Percentiles rank a stretch among this genome's conserved stretches.
Conservation (phyloP, 225 moss, liverwort and hornwort species). For the Sphagnum contortum region DNA sequence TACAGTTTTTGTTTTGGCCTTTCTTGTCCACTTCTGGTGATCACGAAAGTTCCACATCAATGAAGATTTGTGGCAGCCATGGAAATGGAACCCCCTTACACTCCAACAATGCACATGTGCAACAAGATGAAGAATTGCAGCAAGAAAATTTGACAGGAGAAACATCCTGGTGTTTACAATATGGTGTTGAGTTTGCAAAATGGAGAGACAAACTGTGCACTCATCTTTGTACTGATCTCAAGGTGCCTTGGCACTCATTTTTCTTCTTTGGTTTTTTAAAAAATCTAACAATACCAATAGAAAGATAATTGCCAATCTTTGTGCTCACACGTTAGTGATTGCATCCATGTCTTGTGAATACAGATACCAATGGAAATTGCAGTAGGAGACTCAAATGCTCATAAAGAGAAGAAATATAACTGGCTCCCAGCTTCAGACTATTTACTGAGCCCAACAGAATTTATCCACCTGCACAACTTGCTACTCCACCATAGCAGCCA, state of each 20-base stretch:
- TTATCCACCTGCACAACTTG: conserved; percentile 42
- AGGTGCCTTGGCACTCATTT: conserved; percentile 9
- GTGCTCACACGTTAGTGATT: too few relatives aligned
- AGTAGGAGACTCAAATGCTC: neutral
- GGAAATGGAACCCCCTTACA: neutral
- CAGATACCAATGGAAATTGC: conserved; percentile 22
- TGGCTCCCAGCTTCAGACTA: conserved; percentile 50
- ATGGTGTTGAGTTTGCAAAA: too few relatives aligned
- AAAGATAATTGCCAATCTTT: neutral
- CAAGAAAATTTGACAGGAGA: too few relatives aligned
- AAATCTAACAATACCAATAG: neutral
- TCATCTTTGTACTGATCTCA: conserved; percentile 20
- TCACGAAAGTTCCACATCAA: conserved; percentile 1
- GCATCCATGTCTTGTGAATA: neutral
- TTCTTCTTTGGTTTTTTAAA: neutral
- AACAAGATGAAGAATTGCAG: conserved; percentile 14
- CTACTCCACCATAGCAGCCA: conserved; percentile 23
- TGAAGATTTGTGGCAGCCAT: neutral
- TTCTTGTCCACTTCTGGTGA: conserved; percentile 19
- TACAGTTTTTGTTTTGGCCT: conserved; percentile 48
- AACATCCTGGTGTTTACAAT: too few relatives aligned
- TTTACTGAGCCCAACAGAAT: conserved; percentile 28
- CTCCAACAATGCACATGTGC: conserved; percentile 12
- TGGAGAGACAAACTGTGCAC: conserved; percentile 28
- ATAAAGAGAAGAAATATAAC: conserved; percentile 18